These are phyloP conservation scores for Metschnikowia gelsemii DNA, from an alignment of 805 yeast species.

Conservation along the genomic window DNA sequence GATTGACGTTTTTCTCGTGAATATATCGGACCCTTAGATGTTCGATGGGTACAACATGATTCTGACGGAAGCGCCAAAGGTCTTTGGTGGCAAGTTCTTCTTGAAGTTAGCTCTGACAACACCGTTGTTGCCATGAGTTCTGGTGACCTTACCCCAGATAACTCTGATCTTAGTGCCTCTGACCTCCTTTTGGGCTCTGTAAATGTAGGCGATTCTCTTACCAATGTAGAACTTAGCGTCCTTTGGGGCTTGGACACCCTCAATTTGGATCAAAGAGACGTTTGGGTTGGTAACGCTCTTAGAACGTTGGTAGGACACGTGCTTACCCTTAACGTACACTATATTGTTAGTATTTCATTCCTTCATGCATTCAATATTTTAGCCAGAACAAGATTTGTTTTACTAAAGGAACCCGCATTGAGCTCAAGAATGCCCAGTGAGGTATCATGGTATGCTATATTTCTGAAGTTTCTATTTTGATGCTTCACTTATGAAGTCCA, in stretches of 20 bases:
- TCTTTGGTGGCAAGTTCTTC: slow-evolving; percentile 98
- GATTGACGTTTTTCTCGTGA: slow-evolving; percentile 10
- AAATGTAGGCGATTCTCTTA: slow-evolving; percentile 98
- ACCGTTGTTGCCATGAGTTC: slow-evolving; percentile 99
- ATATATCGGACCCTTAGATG: slow-evolving; percentile 62
- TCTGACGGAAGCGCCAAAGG: slow-evolving; percentile 99
- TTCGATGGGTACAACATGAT: slow-evolving; percentile 99
- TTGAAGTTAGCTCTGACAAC: slow-evolving; percentile 98
- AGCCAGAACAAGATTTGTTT: too few relatives aligned
- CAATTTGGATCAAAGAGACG: slow-evolving; percentile 94
- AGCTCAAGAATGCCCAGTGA: too few relatives aligned
- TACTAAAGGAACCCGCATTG: too few relatives aligned
- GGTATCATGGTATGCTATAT: too few relatives aligned
- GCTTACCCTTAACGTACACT: slow-evolving; percentile 99
- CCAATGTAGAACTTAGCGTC: slow-evolving; percentile 99
- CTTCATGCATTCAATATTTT: too few relatives aligned
- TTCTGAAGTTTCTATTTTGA: too few relatives aligned
- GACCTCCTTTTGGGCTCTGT: slow-evolving; percentile 97
- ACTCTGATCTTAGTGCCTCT: slow-evolving; percentile 99
- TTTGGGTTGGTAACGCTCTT: slow-evolving; percentile 98
- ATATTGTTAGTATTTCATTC: slow-evolving; percentile 35
- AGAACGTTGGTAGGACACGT: slow-evolving; percentile 99
- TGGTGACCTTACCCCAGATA: slow-evolving; percentile 98
- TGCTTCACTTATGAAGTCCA: too few relatives aligned
- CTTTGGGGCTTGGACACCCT: slow-evolving; percentile 87